Evolutionary conservation across 345 rosid species (phyloP).

Genomic region (Camelina laxa): DNA sequence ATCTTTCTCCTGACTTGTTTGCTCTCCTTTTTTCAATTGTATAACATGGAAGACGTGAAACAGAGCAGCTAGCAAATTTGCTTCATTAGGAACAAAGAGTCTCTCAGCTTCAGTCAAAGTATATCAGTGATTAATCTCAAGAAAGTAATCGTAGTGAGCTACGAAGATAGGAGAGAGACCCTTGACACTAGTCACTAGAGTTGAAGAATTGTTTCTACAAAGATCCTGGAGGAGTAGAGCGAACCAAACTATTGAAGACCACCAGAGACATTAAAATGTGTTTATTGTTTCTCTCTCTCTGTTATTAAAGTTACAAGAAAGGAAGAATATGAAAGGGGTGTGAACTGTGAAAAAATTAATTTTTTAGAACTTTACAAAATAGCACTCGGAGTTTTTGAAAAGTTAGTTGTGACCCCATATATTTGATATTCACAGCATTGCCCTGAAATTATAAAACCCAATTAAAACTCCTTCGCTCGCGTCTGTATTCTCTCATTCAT

Average conservation of each 20-base stretch:
- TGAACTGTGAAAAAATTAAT: no score
- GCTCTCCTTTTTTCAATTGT: not conserved
- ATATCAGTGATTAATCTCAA: not conserved
- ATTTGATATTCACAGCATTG: not conserved
- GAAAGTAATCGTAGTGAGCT: not conserved
- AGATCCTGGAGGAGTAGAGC: not conserved
- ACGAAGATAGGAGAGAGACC: not conserved
- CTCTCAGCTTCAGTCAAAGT: not conserved
- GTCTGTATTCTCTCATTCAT: not conserved
- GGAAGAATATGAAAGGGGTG: no score
- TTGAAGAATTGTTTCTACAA: not conserved
- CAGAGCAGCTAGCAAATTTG: not conserved
- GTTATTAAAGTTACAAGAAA: no score
- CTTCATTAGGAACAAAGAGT: not conserved
- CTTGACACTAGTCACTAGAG: not conserved
- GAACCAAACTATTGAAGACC: not conserved
- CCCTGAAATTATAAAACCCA: not conserved
- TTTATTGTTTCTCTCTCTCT: not conserved
- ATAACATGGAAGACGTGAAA: constrained; percentile 1
- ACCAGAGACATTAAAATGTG: not conserved
- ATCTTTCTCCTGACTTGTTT: not conserved
- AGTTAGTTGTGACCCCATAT: not conserved
- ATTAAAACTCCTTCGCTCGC: constrained; percentile 3
- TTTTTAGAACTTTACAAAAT: no score
- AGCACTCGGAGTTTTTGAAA: not conserved